A percentile compares a stretch with the other conserved stretches of the same genome.
These are phyloP conservation scores for Eimeria brunetti DNA, from an alignment of 169 alveolate species.

Conservation along the genomic window DNA sequence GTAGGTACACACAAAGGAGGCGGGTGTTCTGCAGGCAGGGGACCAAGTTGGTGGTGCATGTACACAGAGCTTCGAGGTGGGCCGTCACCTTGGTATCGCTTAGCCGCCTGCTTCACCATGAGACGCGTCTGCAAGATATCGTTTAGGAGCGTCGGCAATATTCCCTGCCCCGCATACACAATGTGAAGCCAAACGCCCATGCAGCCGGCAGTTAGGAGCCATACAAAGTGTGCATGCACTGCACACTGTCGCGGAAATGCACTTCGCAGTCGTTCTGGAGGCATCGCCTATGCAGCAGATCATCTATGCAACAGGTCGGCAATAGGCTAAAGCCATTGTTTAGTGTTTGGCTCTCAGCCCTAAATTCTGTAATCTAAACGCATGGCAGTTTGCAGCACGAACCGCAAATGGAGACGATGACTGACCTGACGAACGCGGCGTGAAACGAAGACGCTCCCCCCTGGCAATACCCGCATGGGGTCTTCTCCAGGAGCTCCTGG, in stretches of 20 bases:
- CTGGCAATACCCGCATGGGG: constrained; percentile 69
- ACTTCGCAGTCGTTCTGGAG: neutral
- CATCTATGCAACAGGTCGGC: neutral
- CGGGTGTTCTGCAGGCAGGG: neutral
- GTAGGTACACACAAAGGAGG: neutral
- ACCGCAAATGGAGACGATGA: neutral
- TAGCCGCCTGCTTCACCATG: constrained; percentile 83
- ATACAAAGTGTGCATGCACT: neutral
- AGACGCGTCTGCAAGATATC: constrained; percentile 89
- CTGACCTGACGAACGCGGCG: constrained; percentile 74
- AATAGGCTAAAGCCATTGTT: neutral
- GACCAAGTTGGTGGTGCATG: neutral
- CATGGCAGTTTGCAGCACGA: neutral
- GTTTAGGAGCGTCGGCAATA: constrained; percentile 93
- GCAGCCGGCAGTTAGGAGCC: neutral
- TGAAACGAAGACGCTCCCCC: constrained; percentile 78
- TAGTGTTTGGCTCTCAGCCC: no score
- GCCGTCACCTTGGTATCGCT: constrained; percentile 51
- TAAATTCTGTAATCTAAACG: neutral
- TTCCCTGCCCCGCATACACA: constrained; percentile 85
- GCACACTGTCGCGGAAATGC: neutral
- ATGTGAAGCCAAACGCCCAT: neutral
- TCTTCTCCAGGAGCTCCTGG: constrained; percentile 40
- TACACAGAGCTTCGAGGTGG: neutral
- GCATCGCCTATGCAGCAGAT: neutral